Base-by-base conservation (phyloP, 306 rosid species). In the Rosa chinensis region DNA sequence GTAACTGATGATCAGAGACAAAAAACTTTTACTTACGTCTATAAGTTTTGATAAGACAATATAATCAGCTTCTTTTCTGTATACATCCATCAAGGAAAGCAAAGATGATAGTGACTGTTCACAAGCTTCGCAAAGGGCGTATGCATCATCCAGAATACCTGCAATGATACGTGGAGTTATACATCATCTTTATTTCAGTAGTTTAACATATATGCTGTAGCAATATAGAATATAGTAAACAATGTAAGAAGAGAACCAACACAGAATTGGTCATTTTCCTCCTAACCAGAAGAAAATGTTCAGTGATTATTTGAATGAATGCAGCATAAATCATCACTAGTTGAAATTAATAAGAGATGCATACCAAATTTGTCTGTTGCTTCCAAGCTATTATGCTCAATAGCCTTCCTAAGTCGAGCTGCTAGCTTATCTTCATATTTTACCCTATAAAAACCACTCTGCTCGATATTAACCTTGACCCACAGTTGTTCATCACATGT, bases 391-490 rank as follows among this genome's bases (percentile, higher is more conserved):
- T 81, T 87, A 70, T 82, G 78, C 76, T 87, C 81, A 66, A 87
- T 58, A 39, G 91, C 96, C 53, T 78, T 86, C 79, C 83, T 70
- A 80, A 89, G 83, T 66, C 77, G 79, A 84, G 86, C 72, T 61
- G 85, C 86, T 13, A 91, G 90, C 74, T 83, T 76, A 43, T 85
- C 90, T 72, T 89, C 91, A 75, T 87, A 91, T 20, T 84, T 84
- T 35, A 87, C 93, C 70, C 96, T 81, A 80, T 89, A 87, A 84
- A 91, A 91, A 77, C 91, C 90, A 82, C 82, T 83, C 69, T 89
- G 91, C 66, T 82, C 82, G 40, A 76, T 74, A 52, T 87, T 91
- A 40, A 91, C 86, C 83, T 91, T 89, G 73, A 91, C 40, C 96
- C 93, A 91, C 21, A 52, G 49, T 77, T 83, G 81, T 61, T 78